Percentiles rank a stretch among this genome's conserved stretches.
Evolutionary conservation across 208 protist genomes (phyloP).

Genomic region (Porcisia deanei): DNA sequence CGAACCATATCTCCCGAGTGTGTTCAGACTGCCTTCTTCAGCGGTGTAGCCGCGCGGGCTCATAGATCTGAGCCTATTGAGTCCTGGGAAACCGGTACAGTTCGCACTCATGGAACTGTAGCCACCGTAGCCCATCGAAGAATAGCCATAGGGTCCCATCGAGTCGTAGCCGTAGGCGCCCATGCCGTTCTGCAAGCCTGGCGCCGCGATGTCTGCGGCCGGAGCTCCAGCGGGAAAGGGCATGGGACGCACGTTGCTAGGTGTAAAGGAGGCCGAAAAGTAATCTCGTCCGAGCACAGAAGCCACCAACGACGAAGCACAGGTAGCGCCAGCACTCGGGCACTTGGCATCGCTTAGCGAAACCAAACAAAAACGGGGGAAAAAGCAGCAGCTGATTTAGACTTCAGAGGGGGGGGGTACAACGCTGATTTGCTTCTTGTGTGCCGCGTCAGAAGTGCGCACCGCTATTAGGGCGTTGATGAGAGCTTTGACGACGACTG

Average conservation of each 20-base stretch:
- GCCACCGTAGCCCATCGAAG: background rate
- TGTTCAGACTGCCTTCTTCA: background rate
- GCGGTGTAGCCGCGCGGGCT: background rate
- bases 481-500: no score
- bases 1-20: conserved; percentile 17
- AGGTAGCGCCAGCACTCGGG: background rate
- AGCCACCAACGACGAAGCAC: background rate
- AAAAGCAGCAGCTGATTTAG: background rate
- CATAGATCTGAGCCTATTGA: background rate
- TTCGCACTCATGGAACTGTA: conserved; percentile 4
- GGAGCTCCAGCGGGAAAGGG: conserved; percentile 1
- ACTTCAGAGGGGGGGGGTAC: background rate
- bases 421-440: background rate
- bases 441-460: background rate
- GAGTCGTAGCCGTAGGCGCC: conserved; percentile 14
- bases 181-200: conserved; percentile 1
- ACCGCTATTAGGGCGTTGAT: background rate
- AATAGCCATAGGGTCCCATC: conserved; percentile 15
- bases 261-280: background rate
- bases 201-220: background rate
- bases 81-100: background rate
- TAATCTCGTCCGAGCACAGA: background rate
- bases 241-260: background rate
- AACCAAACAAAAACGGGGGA: background rate
- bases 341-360: background rate